Conservation (phyloP, 805 yeast species). For the Hanseniaspora occidentalis region DNA sequence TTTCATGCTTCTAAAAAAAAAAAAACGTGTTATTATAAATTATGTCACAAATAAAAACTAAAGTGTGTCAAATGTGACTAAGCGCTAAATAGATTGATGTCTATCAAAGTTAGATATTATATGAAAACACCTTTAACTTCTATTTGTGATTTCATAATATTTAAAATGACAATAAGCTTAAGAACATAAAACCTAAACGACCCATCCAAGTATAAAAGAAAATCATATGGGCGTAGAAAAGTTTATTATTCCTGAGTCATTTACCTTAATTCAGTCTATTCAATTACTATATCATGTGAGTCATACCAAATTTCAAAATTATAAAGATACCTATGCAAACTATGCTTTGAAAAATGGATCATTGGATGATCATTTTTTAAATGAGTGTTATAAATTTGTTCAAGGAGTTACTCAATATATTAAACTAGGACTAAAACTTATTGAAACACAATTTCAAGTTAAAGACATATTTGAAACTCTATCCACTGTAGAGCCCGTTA, state of each 20-base stretch:
- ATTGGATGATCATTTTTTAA: neutral
- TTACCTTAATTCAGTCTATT: constrained; percentile 19
- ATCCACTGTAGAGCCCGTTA: neutral
- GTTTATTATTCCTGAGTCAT: constrained; percentile 18
- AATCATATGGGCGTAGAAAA: constrained; percentile 11
- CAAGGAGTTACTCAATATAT: neutral
- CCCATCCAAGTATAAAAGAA: too few relatives aligned
- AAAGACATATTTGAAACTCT: neutral
- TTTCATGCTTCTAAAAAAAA: too few relatives aligned
- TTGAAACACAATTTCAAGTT: neutral
- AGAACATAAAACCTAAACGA: too few relatives aligned
- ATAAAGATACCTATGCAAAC: neutral
- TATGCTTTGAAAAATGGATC: neutral
- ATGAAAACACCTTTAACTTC: too few relatives aligned
- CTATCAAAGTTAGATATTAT: too few relatives aligned
- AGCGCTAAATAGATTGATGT: too few relatives aligned
- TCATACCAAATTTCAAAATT: neutral
- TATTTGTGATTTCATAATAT: too few relatives aligned
- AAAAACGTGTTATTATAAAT: too few relatives aligned
- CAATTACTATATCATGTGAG: constrained; percentile 13
- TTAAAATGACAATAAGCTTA: too few relatives aligned
- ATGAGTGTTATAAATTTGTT: neutral
- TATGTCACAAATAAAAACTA: too few relatives aligned
- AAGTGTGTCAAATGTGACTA: too few relatives aligned
- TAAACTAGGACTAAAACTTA: neutral